phyloP scores from a whole-genome alignment of 179 eudicot genomes.

The Spergularia azorica region DNA sequence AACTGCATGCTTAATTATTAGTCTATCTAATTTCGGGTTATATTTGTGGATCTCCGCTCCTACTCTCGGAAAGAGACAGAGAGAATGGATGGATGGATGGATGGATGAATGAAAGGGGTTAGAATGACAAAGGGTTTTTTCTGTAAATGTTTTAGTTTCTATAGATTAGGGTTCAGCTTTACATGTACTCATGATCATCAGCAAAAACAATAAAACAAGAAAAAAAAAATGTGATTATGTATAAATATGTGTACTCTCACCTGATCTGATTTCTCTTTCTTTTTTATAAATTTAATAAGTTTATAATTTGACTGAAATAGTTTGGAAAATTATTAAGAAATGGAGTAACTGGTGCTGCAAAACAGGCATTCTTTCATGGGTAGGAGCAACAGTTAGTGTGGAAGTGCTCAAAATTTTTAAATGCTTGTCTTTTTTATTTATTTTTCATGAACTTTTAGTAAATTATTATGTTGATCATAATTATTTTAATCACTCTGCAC shows the following conservation, averaged over 20 bases:
- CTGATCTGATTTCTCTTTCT: background rate
- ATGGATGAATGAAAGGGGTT: background rate
- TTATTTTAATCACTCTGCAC: conserved; percentile 24
- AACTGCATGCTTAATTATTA: background rate
- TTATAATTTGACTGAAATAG: conserved; percentile 2
- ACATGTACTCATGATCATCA: conserved; percentile 22
- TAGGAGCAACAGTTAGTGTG: conserved; percentile 28
- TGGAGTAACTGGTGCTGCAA: background rate
- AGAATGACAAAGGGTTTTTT: conserved; percentile 4
- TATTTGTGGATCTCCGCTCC: too few species aligned
- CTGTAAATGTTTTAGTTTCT: conserved; percentile 30
- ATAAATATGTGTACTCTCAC: background rate
- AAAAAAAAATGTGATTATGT: conserved; percentile 11
- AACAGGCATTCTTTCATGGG: conserved; percentile 24
- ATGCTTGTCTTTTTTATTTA: conserved; percentile 30
- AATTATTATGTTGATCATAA: conserved; percentile 6
- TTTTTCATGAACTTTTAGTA: conserved; percentile 17
- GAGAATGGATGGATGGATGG: too few species aligned
- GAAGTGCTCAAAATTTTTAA: conserved; percentile 38
- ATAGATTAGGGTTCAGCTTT: conserved; percentile 36
- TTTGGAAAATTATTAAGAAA: background rate
- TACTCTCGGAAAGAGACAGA: too few species aligned
- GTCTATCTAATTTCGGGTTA: too few species aligned
- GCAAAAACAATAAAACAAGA: background rate
- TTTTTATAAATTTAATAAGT: conserved; percentile 5